phyloP scores from a whole-genome alignment of 164 flowering plant genomes.

The Annona squamosa region DNA sequence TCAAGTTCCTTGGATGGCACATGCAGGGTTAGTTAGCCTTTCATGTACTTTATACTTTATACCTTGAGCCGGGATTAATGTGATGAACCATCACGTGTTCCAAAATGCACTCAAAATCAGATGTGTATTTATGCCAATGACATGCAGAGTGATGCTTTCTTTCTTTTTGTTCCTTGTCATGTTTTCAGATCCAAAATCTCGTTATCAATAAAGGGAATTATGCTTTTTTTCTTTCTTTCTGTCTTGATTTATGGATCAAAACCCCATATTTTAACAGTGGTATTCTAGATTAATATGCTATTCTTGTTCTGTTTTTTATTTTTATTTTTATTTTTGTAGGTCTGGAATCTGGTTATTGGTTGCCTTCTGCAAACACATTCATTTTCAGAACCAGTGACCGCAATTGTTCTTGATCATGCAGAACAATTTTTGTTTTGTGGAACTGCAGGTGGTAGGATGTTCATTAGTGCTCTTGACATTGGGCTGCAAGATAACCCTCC shows the following conservation, averaged over 20 bases:
- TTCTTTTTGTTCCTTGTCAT: not conserved
- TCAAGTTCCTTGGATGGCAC: constrained; percentile 55
- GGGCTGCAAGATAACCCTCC: constrained; percentile 28
- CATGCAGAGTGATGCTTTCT: not conserved
- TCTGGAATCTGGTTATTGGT: constrained; percentile 38
- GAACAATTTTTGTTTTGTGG: constrained; percentile 40
- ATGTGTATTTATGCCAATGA: not conserved
- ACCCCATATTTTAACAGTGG: too few species aligned
- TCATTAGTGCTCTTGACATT: constrained; percentile 25
- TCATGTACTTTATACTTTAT: not conserved
- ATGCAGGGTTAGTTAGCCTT: constrained; percentile 36
- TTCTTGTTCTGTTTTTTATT: not conserved
- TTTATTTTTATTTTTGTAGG: constrained; percentile 22
- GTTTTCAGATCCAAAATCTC: not conserved
- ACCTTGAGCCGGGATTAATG: not conserved
- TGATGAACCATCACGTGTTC: not conserved
- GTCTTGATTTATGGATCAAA: not conserved
- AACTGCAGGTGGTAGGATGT: constrained; percentile 43
- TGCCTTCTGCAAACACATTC: constrained; percentile 25
- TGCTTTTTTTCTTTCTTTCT: too few species aligned
- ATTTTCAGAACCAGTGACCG: constrained; percentile 30
- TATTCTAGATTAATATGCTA: too few species aligned
- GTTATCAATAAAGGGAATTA: not conserved
- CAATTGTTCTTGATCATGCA: constrained; percentile 36
- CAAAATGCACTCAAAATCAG: not conserved